phyloP scores from a whole-genome alignment of 2,329 filamentous ascomycete species.

The Monilinia vaccinii-corymbosi region DNA sequence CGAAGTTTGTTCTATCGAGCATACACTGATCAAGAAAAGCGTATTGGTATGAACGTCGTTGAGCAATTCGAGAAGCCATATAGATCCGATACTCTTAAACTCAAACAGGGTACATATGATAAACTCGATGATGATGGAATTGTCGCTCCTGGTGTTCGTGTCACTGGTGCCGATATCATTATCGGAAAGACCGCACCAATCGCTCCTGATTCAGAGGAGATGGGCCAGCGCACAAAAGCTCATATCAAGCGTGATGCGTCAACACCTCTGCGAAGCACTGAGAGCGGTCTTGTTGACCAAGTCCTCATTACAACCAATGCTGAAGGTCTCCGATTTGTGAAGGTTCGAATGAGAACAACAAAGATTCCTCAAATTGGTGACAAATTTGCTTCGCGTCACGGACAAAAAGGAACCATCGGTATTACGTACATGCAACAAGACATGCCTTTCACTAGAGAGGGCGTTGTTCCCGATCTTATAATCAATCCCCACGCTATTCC shows the following conservation, averaged over 20 bases:
- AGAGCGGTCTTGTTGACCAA: conserved; percentile 92
- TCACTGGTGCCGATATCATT: conserved; percentile 96
- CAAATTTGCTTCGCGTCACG: conserved; percentile 98
- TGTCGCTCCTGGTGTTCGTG: conserved; percentile 84
- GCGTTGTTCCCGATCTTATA: conserved; percentile 88
- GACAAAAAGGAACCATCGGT: conserved; percentile 98
- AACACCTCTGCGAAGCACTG: conserved; percentile 86
- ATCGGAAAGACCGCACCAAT: conserved; percentile 98
- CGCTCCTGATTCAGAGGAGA: conserved; percentile 82
- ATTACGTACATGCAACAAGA: conserved; percentile 97
- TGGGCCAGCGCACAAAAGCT: conserved; percentile 80
- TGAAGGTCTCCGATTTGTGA: conserved; percentile 91
- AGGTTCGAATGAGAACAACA: conserved; percentile 92
- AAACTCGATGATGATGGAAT: conserved; percentile 97
- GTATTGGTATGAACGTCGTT: conserved; percentile 83
- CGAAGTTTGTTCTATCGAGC: conserved; percentile 95
- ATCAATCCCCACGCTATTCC: conserved; percentile 99
- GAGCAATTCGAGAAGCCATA: conserved; percentile 95
- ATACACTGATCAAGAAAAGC: conserved; percentile 95
- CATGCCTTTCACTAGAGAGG: conserved; percentile 94
- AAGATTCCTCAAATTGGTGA: conserved; percentile 98
- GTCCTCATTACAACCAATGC: conserved; percentile 91
- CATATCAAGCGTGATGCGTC: conserved; percentile 95
- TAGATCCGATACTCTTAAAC: conserved; percentile 74
- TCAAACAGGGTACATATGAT: conserved; percentile 94